Percentiles rank a stretch among this genome's conserved stretches.
phyloP scores from a whole-genome alignment of 257 asterid genomes.

The Solanum clarkiae region DNA sequence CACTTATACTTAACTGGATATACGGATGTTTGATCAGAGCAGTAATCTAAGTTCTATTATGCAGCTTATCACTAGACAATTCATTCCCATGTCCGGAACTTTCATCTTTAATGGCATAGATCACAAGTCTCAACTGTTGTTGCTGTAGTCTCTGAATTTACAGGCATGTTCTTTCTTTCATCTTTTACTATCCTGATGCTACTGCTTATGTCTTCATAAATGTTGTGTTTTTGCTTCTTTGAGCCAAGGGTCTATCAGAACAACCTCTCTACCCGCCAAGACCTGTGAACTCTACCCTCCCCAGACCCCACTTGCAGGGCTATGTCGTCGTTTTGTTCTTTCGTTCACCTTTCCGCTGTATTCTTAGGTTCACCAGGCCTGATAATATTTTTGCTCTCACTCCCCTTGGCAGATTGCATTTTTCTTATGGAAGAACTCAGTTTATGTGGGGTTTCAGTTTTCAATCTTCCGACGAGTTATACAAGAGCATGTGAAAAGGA shows the following conservation, averaged over 20 bases:
- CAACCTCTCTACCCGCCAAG: background rate
- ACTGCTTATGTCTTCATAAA: background rate
- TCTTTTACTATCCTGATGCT: constrained; percentile 2
- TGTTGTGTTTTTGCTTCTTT: background rate
- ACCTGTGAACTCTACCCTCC: background rate
- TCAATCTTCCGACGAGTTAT: background rate
- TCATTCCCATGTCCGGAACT: constrained; percentile 84
- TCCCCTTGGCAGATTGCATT: background rate
- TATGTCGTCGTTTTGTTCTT: background rate
- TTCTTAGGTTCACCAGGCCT: background rate
- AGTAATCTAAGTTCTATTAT: constrained; percentile 4
- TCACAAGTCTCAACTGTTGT: constrained; percentile 62
- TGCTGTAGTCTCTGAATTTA: constrained; percentile 23
- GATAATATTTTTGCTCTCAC: background rate
- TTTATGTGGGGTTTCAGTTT: background rate
- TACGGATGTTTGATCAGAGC: background rate
- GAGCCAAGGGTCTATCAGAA: background rate
- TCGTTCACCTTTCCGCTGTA: background rate
- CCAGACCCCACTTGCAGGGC: background rate
- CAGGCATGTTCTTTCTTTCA: constrained; percentile 8
- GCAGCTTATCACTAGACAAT: constrained; percentile 90
- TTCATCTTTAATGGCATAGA: constrained; percentile 84
- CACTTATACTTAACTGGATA: background rate
- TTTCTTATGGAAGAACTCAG: background rate
- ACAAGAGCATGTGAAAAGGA: background rate